These are phyloP conservation scores for Fraxinus ornus DNA, from an alignment of 305 asterid species.

Conservation along the genomic window DNA sequence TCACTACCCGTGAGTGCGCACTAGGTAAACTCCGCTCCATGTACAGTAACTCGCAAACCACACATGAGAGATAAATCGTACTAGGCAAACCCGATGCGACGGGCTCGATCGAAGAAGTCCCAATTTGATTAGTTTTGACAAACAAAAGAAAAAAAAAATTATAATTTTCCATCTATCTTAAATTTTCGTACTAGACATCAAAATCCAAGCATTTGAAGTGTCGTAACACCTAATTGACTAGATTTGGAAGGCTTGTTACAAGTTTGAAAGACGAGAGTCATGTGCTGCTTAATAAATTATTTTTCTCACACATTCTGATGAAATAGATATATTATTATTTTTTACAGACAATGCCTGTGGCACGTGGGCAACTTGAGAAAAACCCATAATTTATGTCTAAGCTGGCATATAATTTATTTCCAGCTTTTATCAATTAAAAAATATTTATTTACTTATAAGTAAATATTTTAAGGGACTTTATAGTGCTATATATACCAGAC, in stretches of 20 bases:
- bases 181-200: not conserved
- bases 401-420: not conserved
- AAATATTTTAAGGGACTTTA: not conserved
- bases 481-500: not conserved
- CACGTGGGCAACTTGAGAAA: conserved; percentile 29
- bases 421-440: not conserved
- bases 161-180: not conserved
- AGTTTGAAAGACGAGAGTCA: conserved; percentile 19
- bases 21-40: too few species aligned
- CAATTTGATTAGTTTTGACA: too few species aligned
- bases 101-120: too few species aligned
- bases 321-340: conserved; percentile 18
- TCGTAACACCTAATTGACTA: not conserved
- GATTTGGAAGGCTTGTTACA: conserved; percentile 5
- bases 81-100: too few species aligned
- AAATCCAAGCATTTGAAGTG: not conserved
- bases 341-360: conserved; percentile 20
- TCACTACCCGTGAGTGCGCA: too few species aligned
- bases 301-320: not conserved
- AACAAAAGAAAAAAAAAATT: not conserved
- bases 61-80: too few species aligned
- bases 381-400: conserved; percentile 15
- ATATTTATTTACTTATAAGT: not conserved
- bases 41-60: too few species aligned
- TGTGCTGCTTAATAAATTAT: not conserved